A percentile compares a stretch with the other conserved stretches of the same genome.
Evolutionary conservation across 495 filamentous ascomycete genomes (phyloP).

Genomic region (Aspergillus mulundensis): DNA sequence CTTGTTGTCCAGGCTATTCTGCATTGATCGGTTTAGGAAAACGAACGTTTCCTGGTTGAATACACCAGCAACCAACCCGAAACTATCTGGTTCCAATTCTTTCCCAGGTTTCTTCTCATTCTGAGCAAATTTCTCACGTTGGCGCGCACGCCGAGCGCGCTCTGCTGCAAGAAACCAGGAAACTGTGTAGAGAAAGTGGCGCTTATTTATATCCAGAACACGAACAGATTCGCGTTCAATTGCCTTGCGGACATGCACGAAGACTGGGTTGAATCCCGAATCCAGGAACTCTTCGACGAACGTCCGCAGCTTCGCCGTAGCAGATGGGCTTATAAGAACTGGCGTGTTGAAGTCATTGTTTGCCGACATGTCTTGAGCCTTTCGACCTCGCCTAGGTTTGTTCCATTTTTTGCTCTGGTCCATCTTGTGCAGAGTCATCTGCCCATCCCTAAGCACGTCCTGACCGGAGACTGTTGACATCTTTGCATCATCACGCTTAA

Average conservation of each 20-base stretch:
- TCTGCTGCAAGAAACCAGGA: slow-evolving; percentile 95
- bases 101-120: slow-evolving; percentile 34
- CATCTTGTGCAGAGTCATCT: slow-evolving; percentile 76
- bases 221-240: slow-evolving; percentile 90
- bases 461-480: slow-evolving; percentile 86
- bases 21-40: slow-evolving; percentile 77
- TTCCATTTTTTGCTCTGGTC: slow-evolving; percentile 89
- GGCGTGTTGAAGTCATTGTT: slow-evolving; percentile 71
- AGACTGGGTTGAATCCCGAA: slow-evolving; percentile 92
- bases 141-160: slow-evolving; percentile 61
- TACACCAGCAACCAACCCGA: slow-evolving; percentile 80
- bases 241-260: slow-evolving; percentile 77
- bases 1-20: slow-evolving; percentile 72
- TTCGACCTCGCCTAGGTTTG: slow-evolving; percentile 62
- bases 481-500: slow-evolving; percentile 78
- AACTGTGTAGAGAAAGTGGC: slow-evolving; percentile 89
- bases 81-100: slow-evolving; percentile 66
- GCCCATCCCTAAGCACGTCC: slow-evolving; percentile 68
- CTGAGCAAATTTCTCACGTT: slow-evolving; percentile 38
- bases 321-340: slow-evolving; percentile 60
- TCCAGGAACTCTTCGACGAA: slow-evolving; percentile 96
- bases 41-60: slow-evolving; percentile 91
- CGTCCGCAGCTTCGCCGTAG: slow-evolving; percentile 64
- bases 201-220: slow-evolving; percentile 63
- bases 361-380: slow-evolving; percentile 59